Evolutionary conservation across 768 basidiomycete species (phyloP).

Genomic region (Tylopilus subfusipes): DNA sequence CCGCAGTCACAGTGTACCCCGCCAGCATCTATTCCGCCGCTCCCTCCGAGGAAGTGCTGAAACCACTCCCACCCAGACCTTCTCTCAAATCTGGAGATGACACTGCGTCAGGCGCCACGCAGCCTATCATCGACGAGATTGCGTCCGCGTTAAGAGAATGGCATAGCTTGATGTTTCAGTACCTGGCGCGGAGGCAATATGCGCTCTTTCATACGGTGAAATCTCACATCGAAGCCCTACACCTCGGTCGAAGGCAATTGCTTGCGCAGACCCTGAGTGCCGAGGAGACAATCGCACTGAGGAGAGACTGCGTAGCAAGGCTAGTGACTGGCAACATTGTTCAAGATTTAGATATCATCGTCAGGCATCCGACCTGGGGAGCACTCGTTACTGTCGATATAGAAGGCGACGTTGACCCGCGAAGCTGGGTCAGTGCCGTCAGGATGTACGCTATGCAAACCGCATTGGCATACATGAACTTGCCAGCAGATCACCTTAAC

Average conservation of each 20-base stretch:
- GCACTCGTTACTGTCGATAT: slow-evolving; percentile 87
- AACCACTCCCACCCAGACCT: slow-evolving; percentile 84
- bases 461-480: slow-evolving; percentile 72
- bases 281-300: slow-evolving; percentile 79
- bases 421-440: slow-evolving; percentile 85
- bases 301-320: slow-evolving; percentile 82
- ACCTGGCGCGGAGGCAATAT: slow-evolving; percentile 87
- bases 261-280: slow-evolving; percentile 81
- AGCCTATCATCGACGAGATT: slow-evolving; percentile 96
- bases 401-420: slow-evolving; percentile 73
- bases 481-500: slow-evolving; percentile 39
- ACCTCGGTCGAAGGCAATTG: slow-evolving; percentile 87
- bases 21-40: slow-evolving; percentile 73
- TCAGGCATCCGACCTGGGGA: slow-evolving; percentile 92
- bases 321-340: slow-evolving; percentile 88
- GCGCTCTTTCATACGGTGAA: slow-evolving; percentile 81
- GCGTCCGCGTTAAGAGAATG: slow-evolving; percentile 95
- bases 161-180: slow-evolving; percentile 88
- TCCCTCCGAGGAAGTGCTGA: slow-evolving; percentile 60
- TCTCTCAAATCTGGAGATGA: slow-evolving; percentile 95
- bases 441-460: slow-evolving; percentile 91
- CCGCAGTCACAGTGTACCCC: slow-evolving; percentile 69
- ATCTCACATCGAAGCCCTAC: slow-evolving; percentile 86
- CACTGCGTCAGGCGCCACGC: slow-evolving; percentile 73
- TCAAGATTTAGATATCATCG: slow-evolving; percentile 91